phyloP scores from a whole-genome alignment of 2,329 filamentous ascomycete genomes.

The Aspergillus texensis region DNA sequence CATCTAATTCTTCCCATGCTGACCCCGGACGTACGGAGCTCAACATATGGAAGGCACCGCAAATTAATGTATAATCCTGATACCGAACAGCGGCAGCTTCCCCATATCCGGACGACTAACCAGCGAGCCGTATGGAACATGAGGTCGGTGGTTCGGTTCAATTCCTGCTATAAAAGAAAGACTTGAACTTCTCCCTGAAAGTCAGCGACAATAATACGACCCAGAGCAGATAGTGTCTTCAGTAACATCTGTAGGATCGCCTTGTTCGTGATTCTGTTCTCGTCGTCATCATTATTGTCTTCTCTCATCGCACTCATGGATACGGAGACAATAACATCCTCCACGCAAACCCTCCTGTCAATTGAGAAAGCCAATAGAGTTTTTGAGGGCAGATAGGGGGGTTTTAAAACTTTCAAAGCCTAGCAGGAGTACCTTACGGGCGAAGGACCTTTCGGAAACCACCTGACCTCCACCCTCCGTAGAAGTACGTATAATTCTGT shows the following conservation, averaged over 20 bases:
- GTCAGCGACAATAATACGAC: not conserved
- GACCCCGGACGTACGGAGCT: not conserved
- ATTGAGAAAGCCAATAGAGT: not conserved
- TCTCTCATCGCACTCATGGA: not conserved
- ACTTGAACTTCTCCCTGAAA: not conserved
- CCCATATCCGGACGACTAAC: not conserved
- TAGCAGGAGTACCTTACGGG: not conserved
- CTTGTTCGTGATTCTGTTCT: not conserved
- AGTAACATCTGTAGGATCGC: not conserved
- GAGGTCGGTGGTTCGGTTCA: not conserved
- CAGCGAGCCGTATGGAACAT: not conserved
- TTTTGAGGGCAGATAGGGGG: not conserved
- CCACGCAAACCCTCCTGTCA: not conserved
- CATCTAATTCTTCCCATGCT: not conserved
- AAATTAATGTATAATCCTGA: not conserved
- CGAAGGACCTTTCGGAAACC: conserved; percentile 11
- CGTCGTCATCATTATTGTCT: not conserved
- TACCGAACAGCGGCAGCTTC: not conserved
- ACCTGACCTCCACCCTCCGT: conserved; percentile 3
- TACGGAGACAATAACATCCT: not conserved
- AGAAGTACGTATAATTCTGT: not conserved
- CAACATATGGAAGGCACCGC: no score
- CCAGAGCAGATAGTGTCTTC: not conserved
- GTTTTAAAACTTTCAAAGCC: not conserved
- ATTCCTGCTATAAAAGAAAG: not conserved